Evolutionary conservation across 768 basidiomycete species (phyloP), one percentile per base, ranked within the genome.

Genomic region (Pulveroboletus sp.): DNA sequence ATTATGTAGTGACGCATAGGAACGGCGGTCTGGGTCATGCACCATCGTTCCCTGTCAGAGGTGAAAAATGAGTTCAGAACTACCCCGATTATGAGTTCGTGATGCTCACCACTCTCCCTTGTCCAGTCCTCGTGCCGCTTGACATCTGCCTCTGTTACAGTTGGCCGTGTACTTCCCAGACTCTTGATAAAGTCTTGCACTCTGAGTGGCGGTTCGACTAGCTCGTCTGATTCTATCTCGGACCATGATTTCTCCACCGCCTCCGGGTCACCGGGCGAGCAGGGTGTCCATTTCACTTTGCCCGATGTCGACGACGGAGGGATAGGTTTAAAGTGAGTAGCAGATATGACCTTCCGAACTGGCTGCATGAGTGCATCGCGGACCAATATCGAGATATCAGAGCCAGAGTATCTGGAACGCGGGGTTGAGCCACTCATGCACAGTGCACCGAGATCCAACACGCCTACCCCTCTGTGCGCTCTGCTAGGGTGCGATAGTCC

Each of bases 351-450:
- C 66, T 99, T 98, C 46, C 95, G 83, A 13, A 99, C 90, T 1
- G 95, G 95, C 65, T 98, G 94, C 95, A 98, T 99, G 55, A 99
- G 78, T 1, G 95, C 94, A 62, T 98, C 95, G 49, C 93, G 86
- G 24, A 97, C 95, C 45, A 95, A 76, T 56, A 94, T 87, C 2
- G 94, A 83, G 45, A 99, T 93, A 71, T 98, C 95, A 8, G 91
- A 93, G 8, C 95, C 95, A 28, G 93, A 92, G 67, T 90, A 96
- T 1, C 83, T 83, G 56, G 18, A 31, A 47, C 7, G 41, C 28
- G 13, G 27, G 15, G n/a, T 37, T 49, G 21, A 49, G 44, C 18
- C 18, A 26, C 26, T 3, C 10, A 15, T 17, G 10, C 24, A 35
- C 45, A 8, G 14, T n/a, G 9, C 6, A 33, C 7, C 28, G 32